Base-by-base conservation (phyloP, 2,329 filamentous ascomycete genomes). In the Akanthomyces muscarius region DNA sequence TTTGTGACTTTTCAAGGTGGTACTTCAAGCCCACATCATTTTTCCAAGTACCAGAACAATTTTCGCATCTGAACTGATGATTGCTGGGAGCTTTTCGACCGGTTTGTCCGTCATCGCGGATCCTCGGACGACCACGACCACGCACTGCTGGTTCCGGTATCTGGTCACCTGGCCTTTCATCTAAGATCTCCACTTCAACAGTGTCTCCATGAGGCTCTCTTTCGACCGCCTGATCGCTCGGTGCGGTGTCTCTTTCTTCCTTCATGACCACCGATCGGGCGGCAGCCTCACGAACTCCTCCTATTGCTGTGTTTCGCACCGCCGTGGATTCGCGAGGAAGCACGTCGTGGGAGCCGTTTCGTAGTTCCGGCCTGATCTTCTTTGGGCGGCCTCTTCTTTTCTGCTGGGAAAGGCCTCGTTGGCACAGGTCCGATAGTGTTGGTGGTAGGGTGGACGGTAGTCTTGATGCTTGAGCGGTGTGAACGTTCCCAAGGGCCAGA, bases 21-120 rank as follows among this genome's bases (percentile, higher is more conserved):
- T 87, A 87, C 57, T 85, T 83, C 18, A 86, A 73, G 0, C 84
- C 84, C 52, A 83, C 75, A 41, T 82, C 76, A 58, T 86, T 86
- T 70, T 85, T 86, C 83, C 83, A 87, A 13, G 71, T 73, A 3
- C 78, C 79, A 11, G 79, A 79, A 64, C 84, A 87, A 50, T 78
- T 82, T 11, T 83, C 78, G 65, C 84, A 87, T 23, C 72, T 74
- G 68, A 74, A 85, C 67, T 33, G 74, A 73, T 18, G 66, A 63
- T 41, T 41, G 3, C 13, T 18, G 10, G 48, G 4, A 1, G 41
- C 25, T 18, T 45, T 47, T 53, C 14, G 62, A 28, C 64, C 59
- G 42, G 65, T 60, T 59, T 56, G 54, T 36, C 66, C 61, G 45
- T 66, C 61, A 25, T 59, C 54, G 21, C 36, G 61, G 44, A 10